phyloP scores from a whole-genome alignment of 1,284 basidiomycete species.

The Grifola frondosa region DNA sequence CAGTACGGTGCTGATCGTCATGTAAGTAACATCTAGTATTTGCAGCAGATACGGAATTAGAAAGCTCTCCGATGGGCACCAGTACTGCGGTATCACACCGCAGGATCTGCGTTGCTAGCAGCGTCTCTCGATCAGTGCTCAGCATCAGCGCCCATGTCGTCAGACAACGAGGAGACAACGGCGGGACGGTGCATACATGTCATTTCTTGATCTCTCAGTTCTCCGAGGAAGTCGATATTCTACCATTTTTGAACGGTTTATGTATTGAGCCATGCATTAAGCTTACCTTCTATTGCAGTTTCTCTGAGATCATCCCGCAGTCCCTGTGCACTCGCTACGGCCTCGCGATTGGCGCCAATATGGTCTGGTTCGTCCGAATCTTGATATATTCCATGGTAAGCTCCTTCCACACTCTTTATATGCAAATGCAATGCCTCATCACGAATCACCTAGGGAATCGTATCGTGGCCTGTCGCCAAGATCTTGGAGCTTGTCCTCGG shows the following conservation, averaged over 20 bases:
- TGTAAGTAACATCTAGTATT: conserved; percentile 55
- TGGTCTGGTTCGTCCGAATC: conserved; percentile 74
- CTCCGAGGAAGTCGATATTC: too few species aligned
- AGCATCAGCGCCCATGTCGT: too few species aligned
- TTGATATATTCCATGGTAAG: conserved; percentile 69
- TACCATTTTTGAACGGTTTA: background rate
- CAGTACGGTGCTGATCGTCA: conserved; percentile 82
- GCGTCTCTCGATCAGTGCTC: too few species aligned
- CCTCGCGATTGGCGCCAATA: conserved; percentile 85
- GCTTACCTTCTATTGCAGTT: conserved; percentile 50
- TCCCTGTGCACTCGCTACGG: conserved; percentile 90
- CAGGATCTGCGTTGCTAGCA: too few species aligned
- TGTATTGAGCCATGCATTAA: conserved; percentile 3
- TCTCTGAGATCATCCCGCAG: conserved; percentile 90
- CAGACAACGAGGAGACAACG: too few species aligned
- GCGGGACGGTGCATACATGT: too few species aligned
- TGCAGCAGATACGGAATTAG: too few species aligned
- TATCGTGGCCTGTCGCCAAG: conserved; percentile 82
- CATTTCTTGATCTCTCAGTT: too few species aligned
- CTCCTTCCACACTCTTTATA: conserved; percentile 6
- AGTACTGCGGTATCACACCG: too few species aligned
- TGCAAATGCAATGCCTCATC: background rate
- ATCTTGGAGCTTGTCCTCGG: conserved; percentile 63
- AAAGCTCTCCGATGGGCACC: too few species aligned
- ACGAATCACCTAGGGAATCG: conserved; percentile 48